Percentiles rank a stretch among this genome's conserved stretches.
Conservation (phyloP, 345 rosid genomes). For the Durio zibethinus region DNA sequence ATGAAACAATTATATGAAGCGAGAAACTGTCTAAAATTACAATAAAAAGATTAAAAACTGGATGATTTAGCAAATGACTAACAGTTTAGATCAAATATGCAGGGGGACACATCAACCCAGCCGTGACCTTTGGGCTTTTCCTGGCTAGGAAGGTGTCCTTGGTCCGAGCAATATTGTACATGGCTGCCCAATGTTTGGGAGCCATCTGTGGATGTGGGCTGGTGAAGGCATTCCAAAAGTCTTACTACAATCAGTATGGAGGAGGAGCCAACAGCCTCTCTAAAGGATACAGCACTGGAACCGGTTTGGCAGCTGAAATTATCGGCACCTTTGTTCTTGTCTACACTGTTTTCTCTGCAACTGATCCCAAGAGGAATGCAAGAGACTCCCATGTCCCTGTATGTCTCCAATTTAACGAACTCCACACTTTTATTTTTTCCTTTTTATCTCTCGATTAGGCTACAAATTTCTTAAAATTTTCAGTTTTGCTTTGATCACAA, state of each 20-base stretch:
- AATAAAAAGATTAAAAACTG: too few relatives aligned
- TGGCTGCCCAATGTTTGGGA: slow-evolving; percentile 66
- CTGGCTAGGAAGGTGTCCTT: slow-evolving; percentile 60
- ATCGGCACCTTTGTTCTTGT: slow-evolving; percentile 65
- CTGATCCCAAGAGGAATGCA: slow-evolving; percentile 61
- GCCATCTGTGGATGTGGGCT: slow-evolving; percentile 63
- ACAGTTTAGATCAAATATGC: not conserved
- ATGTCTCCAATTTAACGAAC: slow-evolving; percentile 10
- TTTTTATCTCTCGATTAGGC: not conserved
- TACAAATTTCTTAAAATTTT: not conserved
- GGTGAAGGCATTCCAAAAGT: slow-evolving; percentile 53
- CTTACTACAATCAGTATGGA: slow-evolving; percentile 47
- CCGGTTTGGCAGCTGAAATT: slow-evolving; percentile 64
- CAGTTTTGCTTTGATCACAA: not conserved
- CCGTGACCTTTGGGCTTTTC: slow-evolving; percentile 63
- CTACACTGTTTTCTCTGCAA: slow-evolving; percentile 64
- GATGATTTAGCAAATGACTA: not conserved
- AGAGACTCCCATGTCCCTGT: slow-evolving; percentile 69
- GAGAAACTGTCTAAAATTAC: too few relatives aligned
- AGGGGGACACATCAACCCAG: slow-evolving; percentile 79
- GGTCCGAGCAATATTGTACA: slow-evolving; percentile 54
- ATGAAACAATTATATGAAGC: too few relatives aligned
- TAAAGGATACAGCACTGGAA: slow-evolving; percentile 54
- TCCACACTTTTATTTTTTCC: not conserved
- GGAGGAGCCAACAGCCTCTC: slow-evolving; percentile 58